Conservation (phyloP, 2,329 filamentous ascomycete genomes). For the Phialemonium atrogriseum region DNA sequence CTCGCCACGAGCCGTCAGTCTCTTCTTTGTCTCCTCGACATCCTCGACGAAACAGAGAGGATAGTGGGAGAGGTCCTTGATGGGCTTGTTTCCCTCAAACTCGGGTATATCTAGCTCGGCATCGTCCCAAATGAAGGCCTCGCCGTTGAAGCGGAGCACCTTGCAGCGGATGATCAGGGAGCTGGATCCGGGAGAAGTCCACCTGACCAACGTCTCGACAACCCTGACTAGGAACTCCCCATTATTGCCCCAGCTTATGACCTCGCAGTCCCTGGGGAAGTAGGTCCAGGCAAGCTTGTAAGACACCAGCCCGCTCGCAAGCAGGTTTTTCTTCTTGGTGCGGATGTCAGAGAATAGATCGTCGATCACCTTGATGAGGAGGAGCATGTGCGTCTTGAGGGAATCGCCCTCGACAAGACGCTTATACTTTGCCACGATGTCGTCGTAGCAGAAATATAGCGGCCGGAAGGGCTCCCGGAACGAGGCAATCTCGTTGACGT, state of each 20-base stretch:
- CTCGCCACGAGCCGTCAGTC: constrained; percentile 24
- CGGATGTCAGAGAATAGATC: constrained; percentile 32
- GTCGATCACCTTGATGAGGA: constrained; percentile 31
- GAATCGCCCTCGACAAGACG: constrained; percentile 15
- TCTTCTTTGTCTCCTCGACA: constrained; percentile 17
- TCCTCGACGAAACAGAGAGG: constrained; percentile 25
- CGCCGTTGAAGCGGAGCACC: constrained; percentile 29
- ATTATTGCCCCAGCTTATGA: constrained; percentile 30
- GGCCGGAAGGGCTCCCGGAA: constrained; percentile 32
- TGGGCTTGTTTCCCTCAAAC: constrained; percentile 31
- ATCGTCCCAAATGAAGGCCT: constrained; percentile 31
- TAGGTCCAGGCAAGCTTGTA: constrained; percentile 35
- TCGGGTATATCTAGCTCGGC: constrained; percentile 18
- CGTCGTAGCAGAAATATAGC: constrained; percentile 36
- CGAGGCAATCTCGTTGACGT: constrained; percentile 23
- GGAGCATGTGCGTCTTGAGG: constrained; percentile 27
- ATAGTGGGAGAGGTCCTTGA: constrained; percentile 28
- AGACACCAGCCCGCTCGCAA: constrained; percentile 27
- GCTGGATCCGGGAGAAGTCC: constrained; percentile 1
- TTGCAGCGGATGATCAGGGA: constrained; percentile 21
- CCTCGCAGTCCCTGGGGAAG: constrained; percentile 28
- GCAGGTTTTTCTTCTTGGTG: constrained; percentile 25
- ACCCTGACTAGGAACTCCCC: constrained; percentile 33
- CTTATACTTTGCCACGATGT: constrained; percentile 26
- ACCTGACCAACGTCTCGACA: constrained; percentile 21